Evolutionary conservation across 225 moss, liverwort and hornwort genomes (phyloP).

Genomic region (Physcomitrium patens): DNA sequence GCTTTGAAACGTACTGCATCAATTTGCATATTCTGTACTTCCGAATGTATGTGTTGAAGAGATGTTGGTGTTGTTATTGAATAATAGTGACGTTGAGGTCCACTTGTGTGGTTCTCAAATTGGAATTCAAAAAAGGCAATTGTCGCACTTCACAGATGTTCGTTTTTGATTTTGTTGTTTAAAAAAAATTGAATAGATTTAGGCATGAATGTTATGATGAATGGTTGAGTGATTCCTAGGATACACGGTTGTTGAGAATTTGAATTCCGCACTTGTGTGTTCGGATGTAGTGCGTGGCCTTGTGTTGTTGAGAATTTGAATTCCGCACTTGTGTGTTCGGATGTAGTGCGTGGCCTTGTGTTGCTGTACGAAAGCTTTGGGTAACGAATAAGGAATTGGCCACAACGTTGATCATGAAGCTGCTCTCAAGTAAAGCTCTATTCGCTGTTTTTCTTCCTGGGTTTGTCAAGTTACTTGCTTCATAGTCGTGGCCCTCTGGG

Average conservation of each 20-base stretch:
- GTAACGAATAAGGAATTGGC: constrained; percentile 74
- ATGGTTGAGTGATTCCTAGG: background rate
- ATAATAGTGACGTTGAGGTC: too few relatives aligned
- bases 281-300: constrained; percentile 71
- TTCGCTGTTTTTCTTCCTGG: background rate
- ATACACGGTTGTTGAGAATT: background rate
- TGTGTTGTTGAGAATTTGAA: constrained; percentile 63
- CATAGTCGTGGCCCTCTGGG: background rate
- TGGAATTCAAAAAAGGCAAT: too few relatives aligned
- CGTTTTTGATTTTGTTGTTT: too few relatives aligned
- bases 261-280: background rate
- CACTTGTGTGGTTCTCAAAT: too few relatives aligned
- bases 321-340: background rate
- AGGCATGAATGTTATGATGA: background rate
- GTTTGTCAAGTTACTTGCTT: constrained; percentile 1
- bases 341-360: constrained; percentile 83
- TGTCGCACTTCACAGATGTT: too few relatives aligned
- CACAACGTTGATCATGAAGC: constrained; percentile 94
- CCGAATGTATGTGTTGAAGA: too few relatives aligned
- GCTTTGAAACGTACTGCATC: too few relatives aligned
- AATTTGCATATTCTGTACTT: too few relatives aligned
- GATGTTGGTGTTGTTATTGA: too few relatives aligned
- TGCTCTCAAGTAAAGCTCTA: constrained; percentile 63
- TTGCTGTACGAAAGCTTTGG: constrained; percentile 78
- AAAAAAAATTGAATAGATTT: background rate